Base-by-base conservation (phyloP, 1,284 basidiomycete species). In the Earliella scabrosa region DNA sequence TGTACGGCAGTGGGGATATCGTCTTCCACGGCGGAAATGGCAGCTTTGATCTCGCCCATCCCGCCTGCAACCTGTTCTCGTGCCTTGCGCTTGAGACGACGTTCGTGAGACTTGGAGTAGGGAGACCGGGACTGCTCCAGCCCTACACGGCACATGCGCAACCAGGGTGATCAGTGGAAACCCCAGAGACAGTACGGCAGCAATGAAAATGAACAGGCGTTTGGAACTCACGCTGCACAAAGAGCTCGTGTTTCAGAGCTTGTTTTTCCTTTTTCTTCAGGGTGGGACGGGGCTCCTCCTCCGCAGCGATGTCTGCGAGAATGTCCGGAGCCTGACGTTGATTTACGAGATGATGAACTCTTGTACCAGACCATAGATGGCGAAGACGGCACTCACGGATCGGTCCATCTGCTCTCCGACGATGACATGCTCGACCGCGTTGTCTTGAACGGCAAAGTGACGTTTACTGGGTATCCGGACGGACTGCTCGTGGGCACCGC, bases 81-180 rank as follows among this genome's bases (percentile, higher is more conserved):
- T 39, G 80, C 83, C 65, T 85, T 90, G 54, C 85, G 84, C 65
- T 90, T 92, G 64, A 88, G 63, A 24, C 92, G 82, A 26, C 88
- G 82, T 29, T 74, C 75, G 66, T 92, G 88, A 6, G 87, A 90
- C 69, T 89, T 92, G 0, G 91, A 93, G 68, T 91, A 87, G 2
- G 87, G 86, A 0, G 78, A 75, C 32, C 74, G 72, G 3, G 77
- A 75, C 2, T 77, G 71, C 58, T 80, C 81, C 45, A 91, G 71
- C 41, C 84, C 90, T 91, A 61, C 34, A 44, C 21, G n/a, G n/a
- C n/a, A n/a, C 27, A 27, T n/a, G 23, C 27, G 31, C 20, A 14
- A n/a, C 5, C 43, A 41, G 20, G 16, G 29, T 10, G 36, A 27
- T 21, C 13, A 45, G 21, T 16, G n/a, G 18, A 23, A 41, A 2